phyloP scores from a whole-genome alignment of 306 rosid genomes.

The cucumber (Cucumis sativus) region DNA sequence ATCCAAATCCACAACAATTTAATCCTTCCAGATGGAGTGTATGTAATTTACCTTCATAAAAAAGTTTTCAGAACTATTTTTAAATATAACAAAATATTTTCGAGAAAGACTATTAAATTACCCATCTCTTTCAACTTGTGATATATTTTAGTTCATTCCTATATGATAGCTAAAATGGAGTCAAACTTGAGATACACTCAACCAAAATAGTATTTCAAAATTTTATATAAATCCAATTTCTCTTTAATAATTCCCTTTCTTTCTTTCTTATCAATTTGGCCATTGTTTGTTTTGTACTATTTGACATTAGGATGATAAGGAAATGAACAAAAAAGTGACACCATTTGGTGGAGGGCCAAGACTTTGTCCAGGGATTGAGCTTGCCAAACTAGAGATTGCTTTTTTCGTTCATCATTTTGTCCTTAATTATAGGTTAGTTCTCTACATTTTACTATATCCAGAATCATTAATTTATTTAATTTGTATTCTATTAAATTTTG shows the following conservation, averaged over 20 bases:
- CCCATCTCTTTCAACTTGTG: too few relatives aligned
- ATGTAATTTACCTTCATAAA: too few relatives aligned
- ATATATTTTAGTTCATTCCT: too few relatives aligned
- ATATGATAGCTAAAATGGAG: too few relatives aligned
- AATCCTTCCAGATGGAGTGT: conserved; percentile 74
- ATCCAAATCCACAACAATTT: conserved; percentile 44
- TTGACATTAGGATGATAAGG: conserved; percentile 18
- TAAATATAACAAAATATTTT: too few relatives aligned
- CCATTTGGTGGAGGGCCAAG: conserved; percentile 77
- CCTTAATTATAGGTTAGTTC: conserved; percentile 57
- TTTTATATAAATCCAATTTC: too few relatives aligned
- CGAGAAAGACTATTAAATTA: too few relatives aligned
- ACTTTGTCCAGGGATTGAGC: conserved; percentile 74
- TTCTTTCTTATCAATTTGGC: too few relatives aligned
- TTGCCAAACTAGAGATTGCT: conserved; percentile 62
- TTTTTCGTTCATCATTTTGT: conserved; percentile 77
- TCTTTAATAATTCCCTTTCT: too few relatives aligned
- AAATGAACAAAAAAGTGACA: conserved; percentile 39
- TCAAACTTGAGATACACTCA: too few relatives aligned
- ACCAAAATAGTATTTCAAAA: too few relatives aligned
- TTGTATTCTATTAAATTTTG: background rate
- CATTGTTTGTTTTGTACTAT: background rate
- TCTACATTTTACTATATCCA: background rate
- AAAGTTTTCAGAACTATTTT: too few relatives aligned
- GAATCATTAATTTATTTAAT: background rate